Base-by-base conservation (phyloP, 805 yeast genomes). In the Schwanniomyces vanrijiae region DNA sequence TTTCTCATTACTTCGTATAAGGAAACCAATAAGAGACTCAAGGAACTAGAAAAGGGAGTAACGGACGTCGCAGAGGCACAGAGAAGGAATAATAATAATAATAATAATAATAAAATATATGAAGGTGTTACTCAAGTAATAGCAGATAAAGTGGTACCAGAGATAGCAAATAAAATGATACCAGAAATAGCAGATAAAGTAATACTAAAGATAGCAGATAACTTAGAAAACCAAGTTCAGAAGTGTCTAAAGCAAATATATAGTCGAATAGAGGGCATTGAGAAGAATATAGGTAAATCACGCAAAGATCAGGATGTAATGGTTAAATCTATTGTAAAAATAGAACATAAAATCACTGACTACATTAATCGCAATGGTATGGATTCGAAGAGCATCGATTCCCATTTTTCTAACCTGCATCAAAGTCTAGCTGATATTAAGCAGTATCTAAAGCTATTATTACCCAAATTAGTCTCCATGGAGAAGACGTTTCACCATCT, bases 401-500 rank as follows among this genome's bases (percentile, higher is more conserved):
- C 22, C 11, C 22, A 33, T 16, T 14, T 39, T 19, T n/a, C 7
- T 13, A 31, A 31, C 21, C 40, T n/a, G 42, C 39, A 20, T 9
- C 39, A 42, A 25, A 52, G 49, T 18, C 31, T 54, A 22, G 37
- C 25, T 4, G 55, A 55, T 8, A 50, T 59, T 3, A 59, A 59
- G 33, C 47, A 55, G 24, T 57, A 47, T 26, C 44, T 59, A 37
- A 50, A 48, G 38, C 40, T 55, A 13, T 39, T 57, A 35, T 42
- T 59, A 9, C 62, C 60, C 7, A 39, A 51, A 31, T 37, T 57
- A 10, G 37, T 55, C 2, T 41, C 50, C 3, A 47, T 57, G 37
- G 49, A 49, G 11, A 37, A 39, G 16, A 37, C 43, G 3, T 44
- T 20, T 28, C 25, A 14, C 24, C 33, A 38, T 22, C 43, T 44